Evolutionary conservation across 164 flowering plant genomes (phyloP).

Genomic region (Dillenia turbinata): DNA sequence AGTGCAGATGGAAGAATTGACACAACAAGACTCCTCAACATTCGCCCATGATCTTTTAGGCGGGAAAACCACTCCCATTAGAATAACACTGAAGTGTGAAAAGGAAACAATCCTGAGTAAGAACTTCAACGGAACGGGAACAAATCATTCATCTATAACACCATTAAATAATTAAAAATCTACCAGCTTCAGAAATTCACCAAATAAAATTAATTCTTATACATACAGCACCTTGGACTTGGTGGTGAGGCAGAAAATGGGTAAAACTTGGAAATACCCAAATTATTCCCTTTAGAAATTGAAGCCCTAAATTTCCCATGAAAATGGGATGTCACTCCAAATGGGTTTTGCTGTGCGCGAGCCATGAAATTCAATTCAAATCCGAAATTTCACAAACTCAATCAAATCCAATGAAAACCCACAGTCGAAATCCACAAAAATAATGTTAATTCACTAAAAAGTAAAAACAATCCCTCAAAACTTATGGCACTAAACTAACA

Average conservation of each 20-base stretch:
- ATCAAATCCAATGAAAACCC: conserved; percentile 1
- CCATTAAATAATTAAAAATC: background rate
- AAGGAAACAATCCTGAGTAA: no score
- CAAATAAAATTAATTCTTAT: background rate
- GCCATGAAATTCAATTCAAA: conserved; percentile 24
- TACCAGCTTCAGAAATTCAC: background rate
- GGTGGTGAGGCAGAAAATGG: conserved; percentile 19
- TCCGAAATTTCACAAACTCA: conserved; percentile 16
- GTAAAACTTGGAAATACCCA: conserved; percentile 18
- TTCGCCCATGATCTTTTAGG: no score
- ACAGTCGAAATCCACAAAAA: background rate
- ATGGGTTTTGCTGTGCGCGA: conserved; percentile 33
- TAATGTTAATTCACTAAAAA: no score
- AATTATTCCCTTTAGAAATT: conserved; percentile 22
- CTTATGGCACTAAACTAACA: no score
- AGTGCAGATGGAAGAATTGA: no score
- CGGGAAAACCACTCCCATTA: no score
- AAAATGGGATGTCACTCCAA: conserved; percentile 23
- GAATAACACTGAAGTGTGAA: no score
- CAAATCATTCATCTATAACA: background rate
- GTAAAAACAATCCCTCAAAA: no score
- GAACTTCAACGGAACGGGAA: no score
- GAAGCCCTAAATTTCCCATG: conserved; percentile 20
- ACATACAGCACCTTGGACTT: conserved; percentile 34
- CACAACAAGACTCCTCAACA: no score